A percentile compares a stretch with the other conserved stretches of the same genome.
Conservation (phyloP, 164 flowering plant species). For the Aristolochia fimbriata region DNA sequence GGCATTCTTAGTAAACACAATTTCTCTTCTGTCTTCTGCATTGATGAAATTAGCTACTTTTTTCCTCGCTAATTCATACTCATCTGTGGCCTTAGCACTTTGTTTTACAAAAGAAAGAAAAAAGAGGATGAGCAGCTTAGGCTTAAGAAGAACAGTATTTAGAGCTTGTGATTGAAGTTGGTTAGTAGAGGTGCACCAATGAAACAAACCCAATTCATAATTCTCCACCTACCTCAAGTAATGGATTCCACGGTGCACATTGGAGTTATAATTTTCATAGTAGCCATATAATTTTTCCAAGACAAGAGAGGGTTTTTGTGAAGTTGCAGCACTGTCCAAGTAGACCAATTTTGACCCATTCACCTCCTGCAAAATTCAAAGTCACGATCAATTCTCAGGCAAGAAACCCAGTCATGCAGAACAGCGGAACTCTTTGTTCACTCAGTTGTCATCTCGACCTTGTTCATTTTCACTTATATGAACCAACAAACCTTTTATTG, state of each 20-base stretch:
- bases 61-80: constrained; percentile 74
- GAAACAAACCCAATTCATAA: neutral
- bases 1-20: constrained; percentile 89
- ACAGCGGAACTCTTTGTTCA: neutral
- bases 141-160: neutral
- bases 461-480: no score
- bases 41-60: constrained; percentile 82
- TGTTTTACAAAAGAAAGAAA: neutral
- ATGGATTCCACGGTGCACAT: constrained; percentile 95
- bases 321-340: constrained; percentile 94
- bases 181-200: neutral
- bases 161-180: neutral
- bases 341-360: constrained; percentile 78
- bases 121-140: neutral
- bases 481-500: no score
- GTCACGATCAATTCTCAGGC: no score
- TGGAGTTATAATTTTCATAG: constrained; percentile 68
- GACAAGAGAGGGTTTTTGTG: constrained; percentile 82
- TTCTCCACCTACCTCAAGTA: constrained; percentile 47
- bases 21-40: constrained; percentile 66
- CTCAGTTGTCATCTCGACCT: neutral
- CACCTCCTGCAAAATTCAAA: constrained; percentile 40
- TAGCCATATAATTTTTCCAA: constrained; percentile 58
- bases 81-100: constrained; percentile 96
- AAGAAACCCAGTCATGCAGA: no score